A percentile compares a stretch with the other conserved stretches of the same genome.
phyloP scores from a whole-genome alignment of 169 alveolate species.

The Cryptosporidium ubiquitum region DNA sequence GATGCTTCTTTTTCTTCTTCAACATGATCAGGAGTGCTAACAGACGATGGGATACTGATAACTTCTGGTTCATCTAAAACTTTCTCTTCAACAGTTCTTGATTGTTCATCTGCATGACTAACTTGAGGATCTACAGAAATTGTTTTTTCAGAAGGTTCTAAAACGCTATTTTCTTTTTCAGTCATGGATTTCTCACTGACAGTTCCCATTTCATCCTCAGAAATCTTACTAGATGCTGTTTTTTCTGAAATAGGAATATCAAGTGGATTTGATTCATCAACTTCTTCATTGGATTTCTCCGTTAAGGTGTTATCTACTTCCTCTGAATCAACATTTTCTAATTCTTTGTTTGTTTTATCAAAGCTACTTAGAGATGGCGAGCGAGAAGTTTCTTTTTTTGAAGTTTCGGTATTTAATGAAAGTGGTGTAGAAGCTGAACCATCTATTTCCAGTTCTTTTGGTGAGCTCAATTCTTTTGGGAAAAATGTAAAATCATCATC shows the following conservation, averaged over 20 bases:
- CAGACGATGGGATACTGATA: background rate
- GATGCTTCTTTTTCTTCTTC: background rate
- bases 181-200: background rate
- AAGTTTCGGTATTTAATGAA: background rate
- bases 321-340: background rate
- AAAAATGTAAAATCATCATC: background rate
- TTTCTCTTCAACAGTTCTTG: background rate
- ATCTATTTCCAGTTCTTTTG: background rate
- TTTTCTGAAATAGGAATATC: background rate
- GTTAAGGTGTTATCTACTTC: background rate
- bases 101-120: background rate
- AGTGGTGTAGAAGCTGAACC: background rate
- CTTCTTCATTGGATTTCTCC: background rate
- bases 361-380: background rate
- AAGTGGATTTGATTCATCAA: background rate
- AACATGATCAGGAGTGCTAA: background rate
- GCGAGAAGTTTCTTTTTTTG: background rate
- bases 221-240: background rate
- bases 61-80: background rate
- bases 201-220: background rate
- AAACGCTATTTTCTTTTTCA: background rate
- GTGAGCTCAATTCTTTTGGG: slow-evolving; percentile 7
- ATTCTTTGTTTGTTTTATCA: background rate
- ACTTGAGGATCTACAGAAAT: background rate
- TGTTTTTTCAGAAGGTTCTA: background rate